These are phyloP conservation scores for Penicillium cinerascens DNA, from an alignment of 495 filamentous ascomycete species.

Conservation along the genomic window DNA sequence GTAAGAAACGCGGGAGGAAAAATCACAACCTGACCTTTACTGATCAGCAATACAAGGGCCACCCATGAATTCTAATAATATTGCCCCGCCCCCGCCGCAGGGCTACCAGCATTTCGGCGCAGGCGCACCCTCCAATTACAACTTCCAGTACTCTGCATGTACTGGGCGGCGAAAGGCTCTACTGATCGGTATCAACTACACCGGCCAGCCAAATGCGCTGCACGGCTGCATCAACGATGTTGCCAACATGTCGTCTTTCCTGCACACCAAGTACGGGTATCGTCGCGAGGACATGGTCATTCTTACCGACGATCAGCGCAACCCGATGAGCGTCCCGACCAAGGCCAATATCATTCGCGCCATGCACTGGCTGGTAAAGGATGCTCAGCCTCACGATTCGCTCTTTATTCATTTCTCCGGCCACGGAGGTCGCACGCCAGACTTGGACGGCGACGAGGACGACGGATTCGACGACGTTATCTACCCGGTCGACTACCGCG, in stretches of 20 bases:
- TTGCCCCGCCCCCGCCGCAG: constrained; percentile 40
- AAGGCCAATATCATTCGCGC: constrained; percentile 92
- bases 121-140: constrained; percentile 74
- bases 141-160: constrained; percentile 87
- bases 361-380: constrained; percentile 98
- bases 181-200: constrained; percentile 97
- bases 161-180: constrained; percentile 87
- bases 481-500: constrained; percentile 90
- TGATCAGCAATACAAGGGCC: background rate
- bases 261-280: constrained; percentile 82
- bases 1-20: constrained; percentile 2
- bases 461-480: constrained; percentile 98
- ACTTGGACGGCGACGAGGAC: constrained; percentile 92
- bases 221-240: constrained; percentile 97
- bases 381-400: constrained; percentile 90
- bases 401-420: constrained; percentile 98
- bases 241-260: constrained; percentile 89
- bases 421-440: constrained; percentile 92
- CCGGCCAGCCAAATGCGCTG: constrained; percentile 82
- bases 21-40: background rate
- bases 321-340: constrained; percentile 90
- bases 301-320: constrained; percentile 92
- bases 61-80: constrained; percentile 17
- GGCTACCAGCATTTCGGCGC: constrained; percentile 59
- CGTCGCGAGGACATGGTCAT: constrained; percentile 98